Conservation (phyloP, 768 basidiomycete species). For the Amanita exitialis region DNA sequence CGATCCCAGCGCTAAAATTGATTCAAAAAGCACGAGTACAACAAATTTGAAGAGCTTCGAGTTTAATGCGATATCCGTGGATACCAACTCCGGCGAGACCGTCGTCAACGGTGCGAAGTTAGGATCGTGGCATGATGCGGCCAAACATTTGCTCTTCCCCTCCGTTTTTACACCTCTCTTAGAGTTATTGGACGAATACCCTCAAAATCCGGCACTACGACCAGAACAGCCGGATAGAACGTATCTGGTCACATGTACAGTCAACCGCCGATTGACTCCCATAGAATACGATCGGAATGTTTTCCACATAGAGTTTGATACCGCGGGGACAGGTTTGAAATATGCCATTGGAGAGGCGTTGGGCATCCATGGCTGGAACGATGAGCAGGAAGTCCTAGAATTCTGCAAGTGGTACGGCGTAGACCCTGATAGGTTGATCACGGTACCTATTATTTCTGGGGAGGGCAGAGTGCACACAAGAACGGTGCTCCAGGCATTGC, state of each 20-base stretch:
- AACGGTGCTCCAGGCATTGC: slow-evolving; percentile 90
- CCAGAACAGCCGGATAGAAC: slow-evolving; percentile 87
- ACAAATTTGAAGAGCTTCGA: slow-evolving; percentile 37
- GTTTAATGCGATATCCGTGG: slow-evolving; percentile 67
- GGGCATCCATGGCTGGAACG: slow-evolving; percentile 97
- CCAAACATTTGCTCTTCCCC: slow-evolving; percentile 85
- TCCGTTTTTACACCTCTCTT: slow-evolving; percentile 56
- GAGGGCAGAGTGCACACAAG: slow-evolving; percentile 78
- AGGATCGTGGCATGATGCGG: slow-evolving; percentile 75
- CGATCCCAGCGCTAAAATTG: slow-evolving; percentile 14
- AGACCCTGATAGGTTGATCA: slow-evolving; percentile 69
- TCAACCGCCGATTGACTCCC: slow-evolving; percentile 92
- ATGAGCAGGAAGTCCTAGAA: slow-evolving; percentile 73
- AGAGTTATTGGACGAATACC: slow-evolving; percentile 28
- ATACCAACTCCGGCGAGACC: slow-evolving; percentile 45
- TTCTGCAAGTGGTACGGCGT: slow-evolving; percentile 93
- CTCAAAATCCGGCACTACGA: slow-evolving; percentile 61
- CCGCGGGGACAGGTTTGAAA: slow-evolving; percentile 83
- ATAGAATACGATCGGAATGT: slow-evolving; percentile 96
- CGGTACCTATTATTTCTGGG: slow-evolving; percentile 60
- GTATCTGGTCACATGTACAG: slow-evolving; percentile 86
- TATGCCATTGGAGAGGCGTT: slow-evolving; percentile 97
- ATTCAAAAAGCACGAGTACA: slow-evolving; percentile 22
- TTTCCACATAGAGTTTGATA: slow-evolving; percentile 96
- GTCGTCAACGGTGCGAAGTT: slow-evolving; percentile 51